These are phyloP conservation scores for Laetiporus sulphureus DNA, from an alignment of 1,284 basidiomycete genomes.

Conservation along the genomic window DNA sequence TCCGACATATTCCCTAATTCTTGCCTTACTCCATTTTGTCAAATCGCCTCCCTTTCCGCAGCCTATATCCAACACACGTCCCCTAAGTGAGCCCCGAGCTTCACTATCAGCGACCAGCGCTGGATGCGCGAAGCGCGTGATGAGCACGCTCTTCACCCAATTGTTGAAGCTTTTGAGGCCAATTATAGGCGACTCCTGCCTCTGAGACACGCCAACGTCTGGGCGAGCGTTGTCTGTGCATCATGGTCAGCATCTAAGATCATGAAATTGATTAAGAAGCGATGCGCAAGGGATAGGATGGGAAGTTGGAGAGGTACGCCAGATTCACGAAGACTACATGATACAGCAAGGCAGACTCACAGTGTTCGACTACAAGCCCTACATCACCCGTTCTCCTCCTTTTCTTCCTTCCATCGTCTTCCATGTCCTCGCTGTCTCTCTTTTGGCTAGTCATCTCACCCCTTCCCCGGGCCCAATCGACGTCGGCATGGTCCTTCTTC, in stretches of 20 bases:
- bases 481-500: too few relatives aligned
- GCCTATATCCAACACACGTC: constrained; percentile 91
- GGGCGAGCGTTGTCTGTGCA: constrained; percentile 82
- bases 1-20: constrained; percentile 73
- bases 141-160: constrained; percentile 96
- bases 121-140: constrained; percentile 78
- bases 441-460: constrained; percentile 40
- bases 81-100: constrained; percentile 19
- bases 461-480: background rate
- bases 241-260: too few relatives aligned
- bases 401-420: constrained; percentile 33
- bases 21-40: constrained; percentile 92
- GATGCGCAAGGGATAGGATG: too few relatives aligned
- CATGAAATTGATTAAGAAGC: background rate
- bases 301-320: too few relatives aligned
- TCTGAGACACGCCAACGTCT: constrained; percentile 81
- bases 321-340: background rate
- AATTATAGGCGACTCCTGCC: constrained; percentile 91
- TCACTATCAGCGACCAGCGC: constrained; percentile 36
- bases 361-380: constrained; percentile 65
- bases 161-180: constrained; percentile 98
- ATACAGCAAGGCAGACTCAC: constrained; percentile 48
- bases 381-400: constrained; percentile 58
- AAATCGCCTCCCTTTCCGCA: constrained; percentile 98
- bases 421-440: constrained; percentile 31